These are phyloP conservation scores for Aspergillus puulaauensis DNA, from an alignment of 2,329 filamentous ascomycete genomes.

Conservation along the genomic window DNA sequence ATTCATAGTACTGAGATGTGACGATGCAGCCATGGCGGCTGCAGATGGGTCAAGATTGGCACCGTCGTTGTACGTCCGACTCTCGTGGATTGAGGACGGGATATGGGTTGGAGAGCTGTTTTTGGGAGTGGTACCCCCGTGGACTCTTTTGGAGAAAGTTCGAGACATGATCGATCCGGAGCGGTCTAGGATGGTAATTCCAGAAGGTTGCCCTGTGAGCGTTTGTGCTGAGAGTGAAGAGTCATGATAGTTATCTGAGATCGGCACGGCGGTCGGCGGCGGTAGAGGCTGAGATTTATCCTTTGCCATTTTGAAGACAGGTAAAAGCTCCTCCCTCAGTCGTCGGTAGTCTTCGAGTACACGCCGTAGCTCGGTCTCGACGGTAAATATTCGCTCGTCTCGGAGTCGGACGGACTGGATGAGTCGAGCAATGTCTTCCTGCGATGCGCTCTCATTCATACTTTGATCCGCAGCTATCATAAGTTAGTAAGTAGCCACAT, in stretches of 20 bases:
- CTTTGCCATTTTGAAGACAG: conserved; percentile 85
- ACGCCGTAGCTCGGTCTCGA: conserved; percentile 79
- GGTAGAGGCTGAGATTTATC: conserved; percentile 88
- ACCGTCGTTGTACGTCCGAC: conserved; percentile 55
- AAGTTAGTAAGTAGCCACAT: conserved; percentile 18
- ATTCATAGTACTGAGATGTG: conserved; percentile 68
- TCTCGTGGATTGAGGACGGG: conserved; percentile 65
- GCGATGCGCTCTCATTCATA: conserved; percentile 81
- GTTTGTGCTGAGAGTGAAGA: conserved; percentile 32
- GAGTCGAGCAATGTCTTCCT: conserved; percentile 88
- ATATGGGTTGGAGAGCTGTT: conserved; percentile 72
- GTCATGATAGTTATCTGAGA: conserved; percentile 27
- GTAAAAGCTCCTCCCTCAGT: conserved; percentile 85
- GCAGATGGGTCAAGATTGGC: conserved; percentile 65
- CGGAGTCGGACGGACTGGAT: conserved; percentile 86
- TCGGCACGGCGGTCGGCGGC: conserved; percentile 40
- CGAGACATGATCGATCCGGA: conserved; percentile 61
- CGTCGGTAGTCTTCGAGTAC: conserved; percentile 86
- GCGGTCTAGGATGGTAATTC: conserved; percentile 35
- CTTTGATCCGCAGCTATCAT: conserved; percentile 80
- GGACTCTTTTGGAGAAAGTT: conserved; percentile 73
- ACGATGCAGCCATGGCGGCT: conserved; percentile 68
- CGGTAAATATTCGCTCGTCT: conserved; percentile 81
- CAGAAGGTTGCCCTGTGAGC: conserved; percentile 30
- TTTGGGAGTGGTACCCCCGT: conserved; percentile 69